These are phyloP conservation scores for Mycena metata DNA, from an alignment of 768 basidiomycete genomes.

Conservation along the genomic window DNA sequence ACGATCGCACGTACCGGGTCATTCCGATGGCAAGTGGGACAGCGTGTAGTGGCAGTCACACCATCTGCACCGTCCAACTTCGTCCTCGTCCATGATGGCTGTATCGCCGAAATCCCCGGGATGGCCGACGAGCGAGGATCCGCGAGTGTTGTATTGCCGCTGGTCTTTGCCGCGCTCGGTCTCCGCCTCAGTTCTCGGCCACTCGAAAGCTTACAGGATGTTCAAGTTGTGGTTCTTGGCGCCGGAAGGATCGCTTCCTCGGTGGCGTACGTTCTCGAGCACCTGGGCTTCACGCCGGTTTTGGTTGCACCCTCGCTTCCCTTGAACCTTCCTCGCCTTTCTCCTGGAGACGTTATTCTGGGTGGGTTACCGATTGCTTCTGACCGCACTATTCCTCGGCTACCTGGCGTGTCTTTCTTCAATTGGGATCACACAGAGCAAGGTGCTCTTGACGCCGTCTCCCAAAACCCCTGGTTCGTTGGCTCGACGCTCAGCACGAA, in stretches of 20 bases:
- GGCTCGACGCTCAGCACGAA: background rate
- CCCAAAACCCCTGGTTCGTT: background rate
- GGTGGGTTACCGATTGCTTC: background rate
- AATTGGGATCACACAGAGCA: slow-evolving; percentile 25
- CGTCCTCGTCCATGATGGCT: slow-evolving; percentile 4
- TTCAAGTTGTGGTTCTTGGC: background rate
- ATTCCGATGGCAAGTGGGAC: slow-evolving; percentile 13
- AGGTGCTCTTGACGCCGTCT: slow-evolving; percentile 9
- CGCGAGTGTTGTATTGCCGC: background rate
- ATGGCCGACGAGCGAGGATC: background rate
- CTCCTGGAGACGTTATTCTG: background rate
- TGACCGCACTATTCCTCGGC: slow-evolving; percentile 5
- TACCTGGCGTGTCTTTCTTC: slow-evolving; percentile 7
- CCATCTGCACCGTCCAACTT: slow-evolving; percentile 11
- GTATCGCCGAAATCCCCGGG: background rate
- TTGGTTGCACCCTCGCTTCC: slow-evolving; percentile 5
- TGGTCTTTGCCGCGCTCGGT: background rate
- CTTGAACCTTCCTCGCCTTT: background rate
- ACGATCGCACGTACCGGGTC: slow-evolving; percentile 12
- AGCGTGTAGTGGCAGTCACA: slow-evolving; percentile 14
- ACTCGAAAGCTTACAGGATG: background rate
- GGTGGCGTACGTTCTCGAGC: slow-evolving; percentile 11
- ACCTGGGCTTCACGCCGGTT: slow-evolving; percentile 6
- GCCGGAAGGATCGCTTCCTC: slow-evolving; percentile 1
- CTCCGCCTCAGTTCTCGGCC: background rate